These are phyloP conservation scores for Cyanidiococcus yangmingshanensis DNA, from an alignment of 23 red algal genomes.

Conservation along the genomic window DNA sequence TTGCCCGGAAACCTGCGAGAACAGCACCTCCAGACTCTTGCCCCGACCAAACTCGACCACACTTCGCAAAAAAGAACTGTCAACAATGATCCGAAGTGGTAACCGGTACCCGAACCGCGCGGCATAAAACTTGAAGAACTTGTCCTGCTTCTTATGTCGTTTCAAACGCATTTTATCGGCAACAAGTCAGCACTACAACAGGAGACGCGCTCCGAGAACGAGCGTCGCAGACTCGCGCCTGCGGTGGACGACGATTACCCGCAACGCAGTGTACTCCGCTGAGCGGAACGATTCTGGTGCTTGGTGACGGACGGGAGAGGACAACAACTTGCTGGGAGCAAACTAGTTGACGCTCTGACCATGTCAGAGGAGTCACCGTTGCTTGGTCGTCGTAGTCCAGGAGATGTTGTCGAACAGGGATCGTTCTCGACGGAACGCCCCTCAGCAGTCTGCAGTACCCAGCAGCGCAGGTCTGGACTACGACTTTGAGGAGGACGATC, in stretches of 20 bases:
- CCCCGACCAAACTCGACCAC: not conserved
- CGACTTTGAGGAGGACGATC: slow-evolving; percentile 17
- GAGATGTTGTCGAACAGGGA: not conserved
- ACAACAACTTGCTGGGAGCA: too few species aligned
- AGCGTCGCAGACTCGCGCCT: too few species aligned
- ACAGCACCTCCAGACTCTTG: not conserved
- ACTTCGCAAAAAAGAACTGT: not conserved
- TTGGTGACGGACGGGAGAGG: too few species aligned
- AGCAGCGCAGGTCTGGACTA: not conserved
- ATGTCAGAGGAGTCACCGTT: slow-evolving; percentile 7
- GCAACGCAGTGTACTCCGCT: too few species aligned
- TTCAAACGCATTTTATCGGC: not conserved
- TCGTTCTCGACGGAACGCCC: too few species aligned
- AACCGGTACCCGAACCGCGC: not conserved
- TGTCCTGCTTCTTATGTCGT: not conserved
- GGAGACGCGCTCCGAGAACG: too few species aligned
- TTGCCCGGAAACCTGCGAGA: not conserved
- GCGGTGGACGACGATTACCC: too few species aligned
- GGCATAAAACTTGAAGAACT: not conserved
- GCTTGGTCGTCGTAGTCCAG: not conserved
- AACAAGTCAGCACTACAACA: not conserved
- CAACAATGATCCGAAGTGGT: not conserved
- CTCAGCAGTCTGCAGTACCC: not conserved
- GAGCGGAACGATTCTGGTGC: too few species aligned
- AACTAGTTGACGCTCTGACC: not conserved